Evolutionary conservation across 164 flowering plant species (phyloP).

Genomic region (Liriodendron chinense): DNA sequence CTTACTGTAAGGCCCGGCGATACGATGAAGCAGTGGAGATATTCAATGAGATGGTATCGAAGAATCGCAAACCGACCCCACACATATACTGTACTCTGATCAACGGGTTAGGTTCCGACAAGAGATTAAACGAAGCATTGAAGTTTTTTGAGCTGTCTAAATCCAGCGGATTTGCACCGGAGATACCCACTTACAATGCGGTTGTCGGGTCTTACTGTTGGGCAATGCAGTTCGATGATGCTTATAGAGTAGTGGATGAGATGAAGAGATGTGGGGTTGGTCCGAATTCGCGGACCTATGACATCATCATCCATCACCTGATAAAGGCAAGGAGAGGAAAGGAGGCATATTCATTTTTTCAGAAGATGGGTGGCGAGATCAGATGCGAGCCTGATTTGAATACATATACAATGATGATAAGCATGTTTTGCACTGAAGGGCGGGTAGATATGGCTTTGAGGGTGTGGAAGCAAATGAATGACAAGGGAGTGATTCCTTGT

Average conservation of each 20-base stretch:
- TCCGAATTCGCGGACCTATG: conserved; percentile 73
- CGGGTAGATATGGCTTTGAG: conserved; percentile 53
- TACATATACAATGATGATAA: conserved; percentile 62
- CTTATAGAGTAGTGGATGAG: conserved; percentile 54
- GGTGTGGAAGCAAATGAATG: conserved; percentile 74
- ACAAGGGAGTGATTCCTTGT: conserved; percentile 68
- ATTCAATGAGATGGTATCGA: conserved; percentile 20
- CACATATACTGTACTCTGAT: conserved; percentile 58
- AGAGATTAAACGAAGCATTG: conserved; percentile 63
- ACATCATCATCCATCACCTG: conserved; percentile 72
- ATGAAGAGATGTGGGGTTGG: conserved; percentile 60
- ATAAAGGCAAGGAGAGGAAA: conserved; percentile 40
- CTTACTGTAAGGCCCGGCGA: conserved; percentile 18
- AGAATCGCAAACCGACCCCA: conserved; percentile 19
- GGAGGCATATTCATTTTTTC: conserved; percentile 58
- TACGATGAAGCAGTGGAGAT: conserved; percentile 22
- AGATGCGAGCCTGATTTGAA: conserved; percentile 63
- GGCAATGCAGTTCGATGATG: conserved; percentile 52
- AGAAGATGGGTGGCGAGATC: conserved; percentile 44
- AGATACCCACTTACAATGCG: conserved; percentile 77
- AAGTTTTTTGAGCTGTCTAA: conserved; percentile 54
- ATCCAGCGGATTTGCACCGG: conserved; percentile 46
- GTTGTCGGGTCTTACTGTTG: conserved; percentile 74
- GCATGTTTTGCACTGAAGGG: conserved; percentile 69
- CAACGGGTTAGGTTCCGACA: conserved; percentile 63